Percentiles rank a stretch among this genome's conserved stretches.
Conservation (phyloP, 2,329 filamentous ascomycete species). For the Alternaria triticina region DNA sequence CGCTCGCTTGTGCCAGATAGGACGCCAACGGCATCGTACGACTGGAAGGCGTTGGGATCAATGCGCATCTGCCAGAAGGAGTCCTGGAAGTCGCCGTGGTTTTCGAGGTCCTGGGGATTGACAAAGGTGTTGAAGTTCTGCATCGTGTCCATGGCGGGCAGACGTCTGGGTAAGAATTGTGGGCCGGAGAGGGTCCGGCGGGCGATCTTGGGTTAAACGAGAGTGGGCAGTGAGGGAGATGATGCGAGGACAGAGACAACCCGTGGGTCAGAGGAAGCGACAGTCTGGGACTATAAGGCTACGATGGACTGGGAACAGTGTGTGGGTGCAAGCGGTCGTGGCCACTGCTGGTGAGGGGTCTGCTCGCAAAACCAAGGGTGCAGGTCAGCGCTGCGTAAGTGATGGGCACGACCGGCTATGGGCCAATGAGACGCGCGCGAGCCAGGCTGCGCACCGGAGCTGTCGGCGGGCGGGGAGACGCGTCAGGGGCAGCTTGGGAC, state of each 20-base stretch:
- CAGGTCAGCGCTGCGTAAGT: conserved; percentile 11
- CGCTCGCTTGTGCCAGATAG: conserved; percentile 14
- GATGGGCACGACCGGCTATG: conserved; percentile 8
- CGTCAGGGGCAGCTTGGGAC: conserved; percentile 6
- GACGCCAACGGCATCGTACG: conserved; percentile 8
- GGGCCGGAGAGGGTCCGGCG: conserved; percentile 12
- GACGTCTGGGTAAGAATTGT: conserved; percentile 5
- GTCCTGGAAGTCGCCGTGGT: conserved; percentile 23
- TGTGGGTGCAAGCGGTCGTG: conserved; percentile 12
- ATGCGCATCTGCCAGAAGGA: conserved; percentile 19
- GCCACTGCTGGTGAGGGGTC: conserved; percentile 17
- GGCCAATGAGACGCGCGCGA: conserved; percentile 17
- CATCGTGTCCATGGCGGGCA: conserved; percentile 26
- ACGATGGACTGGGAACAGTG: not conserved
- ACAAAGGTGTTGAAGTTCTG: conserved; percentile 25
- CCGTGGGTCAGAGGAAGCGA: conserved; percentile 9
- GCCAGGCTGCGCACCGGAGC: conserved; percentile 13
- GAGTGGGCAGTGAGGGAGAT: conserved; percentile 6
- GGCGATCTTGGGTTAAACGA: conserved; percentile 15
- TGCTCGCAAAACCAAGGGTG: conserved; percentile 14
- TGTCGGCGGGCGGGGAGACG: conserved; percentile 18
- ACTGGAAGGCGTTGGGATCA: conserved; percentile 7
- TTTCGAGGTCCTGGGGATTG: conserved; percentile 24
- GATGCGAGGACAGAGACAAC: conserved; percentile 7
- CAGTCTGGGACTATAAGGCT: conserved; percentile 11